These are phyloP conservation scores for Pseudogymnoascus sp. DNA, from an alignment of 2,329 filamentous ascomycete genomes.

Conservation along the genomic window DNA sequence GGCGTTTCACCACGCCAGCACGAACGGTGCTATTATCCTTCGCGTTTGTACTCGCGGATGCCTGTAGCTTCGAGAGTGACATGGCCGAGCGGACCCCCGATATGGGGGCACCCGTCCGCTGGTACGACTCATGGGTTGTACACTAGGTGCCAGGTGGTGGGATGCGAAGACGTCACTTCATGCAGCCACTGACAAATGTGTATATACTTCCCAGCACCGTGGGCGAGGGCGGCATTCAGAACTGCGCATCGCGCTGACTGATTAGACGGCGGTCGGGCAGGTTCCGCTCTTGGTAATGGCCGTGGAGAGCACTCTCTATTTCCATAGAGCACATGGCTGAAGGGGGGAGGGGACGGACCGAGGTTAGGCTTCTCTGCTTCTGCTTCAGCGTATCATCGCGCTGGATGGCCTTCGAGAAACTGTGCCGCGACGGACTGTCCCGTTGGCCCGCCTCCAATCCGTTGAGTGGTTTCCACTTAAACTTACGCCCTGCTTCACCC, in stretches of 20 bases:
- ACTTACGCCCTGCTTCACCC: not conserved
- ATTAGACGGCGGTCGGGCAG: not conserved
- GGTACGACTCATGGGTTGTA: not conserved
- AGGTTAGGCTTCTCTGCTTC: not conserved
- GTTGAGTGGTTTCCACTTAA: not conserved
- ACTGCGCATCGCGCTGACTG: not conserved
- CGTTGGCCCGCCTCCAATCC: not conserved
- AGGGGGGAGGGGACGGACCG: not conserved
- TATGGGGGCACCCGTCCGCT: not conserved
- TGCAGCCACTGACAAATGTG: slow-evolving; percentile 6
- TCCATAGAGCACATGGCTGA: not conserved
- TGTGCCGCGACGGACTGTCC: slow-evolving; percentile 1
- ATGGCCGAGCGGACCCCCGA: not conserved
- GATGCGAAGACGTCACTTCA: slow-evolving; percentile 1
- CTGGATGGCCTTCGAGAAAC: not conserved
- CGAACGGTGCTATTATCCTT: not conserved
- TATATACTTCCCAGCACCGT: not conserved
- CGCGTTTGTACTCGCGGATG: not conserved
- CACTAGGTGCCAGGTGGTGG: not conserved
- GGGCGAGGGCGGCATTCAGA: not conserved
- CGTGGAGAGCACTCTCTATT: not conserved
- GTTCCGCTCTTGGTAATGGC: not conserved
- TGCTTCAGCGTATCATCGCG: not conserved
- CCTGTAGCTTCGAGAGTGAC: not conserved
- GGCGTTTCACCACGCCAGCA: not conserved